Evolutionary conservation across 805 yeast species (phyloP), one percentile per base, ranked within the genome.

Genomic region (Pichia thaimueangensis): DNA sequence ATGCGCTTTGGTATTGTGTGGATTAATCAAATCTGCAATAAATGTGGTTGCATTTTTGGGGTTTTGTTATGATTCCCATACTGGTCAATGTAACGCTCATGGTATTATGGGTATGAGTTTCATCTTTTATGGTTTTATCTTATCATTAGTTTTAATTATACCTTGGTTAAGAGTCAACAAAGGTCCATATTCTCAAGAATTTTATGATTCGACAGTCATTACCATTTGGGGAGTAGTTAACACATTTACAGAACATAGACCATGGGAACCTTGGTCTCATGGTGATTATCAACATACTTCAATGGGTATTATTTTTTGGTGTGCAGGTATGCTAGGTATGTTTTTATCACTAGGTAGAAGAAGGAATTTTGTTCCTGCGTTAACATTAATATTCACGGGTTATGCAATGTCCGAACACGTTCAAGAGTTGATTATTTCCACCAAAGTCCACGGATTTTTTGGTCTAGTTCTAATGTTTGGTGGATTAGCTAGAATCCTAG

Each of bases 261-360:
- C 63, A 12, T 91, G 97, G 97, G 93, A 88, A 58, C 77, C 69
- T 8, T 91, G 97, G 97, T 73, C 76, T 33, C 94, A 85, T 69
- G 93, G 95, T 9, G 97, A 88, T 61, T 86, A 82, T 60, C 96
- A 89, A 65, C 97, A 89, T 62, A 89, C 97, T 0, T 77, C 93
- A 17, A 87, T 91, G 96, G 97, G 97, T 1, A 84, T 91, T 43
- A 73, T 91, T 24, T 91, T 97, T 95, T 88, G 96, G 94, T 77
- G 86, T 39, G 94, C 95, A 43, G 97, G 97, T 7, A 65, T 88
- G 50, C 62, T 88, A 21, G 97, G 97, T 1, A 70, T 91, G 47
- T 84, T 74, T 62, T 64, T 89, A 44, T 74, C 94, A 2, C 67
- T 86, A 56, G 76, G 76, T 40, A 78, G 82, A 35, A 68, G 70